phyloP scores from a whole-genome alignment of 306 rosid species.

The Prunus mira region DNA sequence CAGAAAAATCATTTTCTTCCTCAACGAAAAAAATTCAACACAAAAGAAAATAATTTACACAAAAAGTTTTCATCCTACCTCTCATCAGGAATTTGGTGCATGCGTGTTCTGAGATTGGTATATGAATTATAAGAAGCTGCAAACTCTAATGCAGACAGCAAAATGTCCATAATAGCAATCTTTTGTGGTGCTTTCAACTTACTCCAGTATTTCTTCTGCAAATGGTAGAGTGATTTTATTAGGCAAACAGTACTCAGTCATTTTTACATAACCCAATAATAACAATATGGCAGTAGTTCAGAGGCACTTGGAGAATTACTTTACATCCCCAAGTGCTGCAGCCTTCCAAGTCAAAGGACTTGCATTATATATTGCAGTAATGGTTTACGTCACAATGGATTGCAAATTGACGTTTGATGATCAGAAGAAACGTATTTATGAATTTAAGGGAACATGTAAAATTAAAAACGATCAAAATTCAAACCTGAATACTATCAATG shows the following conservation, averaged over 20 bases:
- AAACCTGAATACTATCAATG: conserved; percentile 92
- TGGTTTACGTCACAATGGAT: background rate
- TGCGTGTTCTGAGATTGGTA: conserved; percentile 78
- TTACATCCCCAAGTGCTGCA: background rate
- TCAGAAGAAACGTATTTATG: background rate
- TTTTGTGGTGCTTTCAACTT: conserved; percentile 71
- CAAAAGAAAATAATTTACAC: background rate
- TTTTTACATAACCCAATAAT: conserved; percentile 4
- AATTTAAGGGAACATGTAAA: background rate
- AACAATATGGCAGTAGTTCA: background rate
- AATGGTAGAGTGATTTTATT: conserved; percentile 21
- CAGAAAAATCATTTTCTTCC: conserved; percentile 1
- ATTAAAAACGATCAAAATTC: conserved; percentile 14
- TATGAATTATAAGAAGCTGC: conserved; percentile 92
- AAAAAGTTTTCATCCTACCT: conserved; percentile 44
- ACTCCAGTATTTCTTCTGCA: conserved; percentile 94
- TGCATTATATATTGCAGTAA: conserved; percentile 4
- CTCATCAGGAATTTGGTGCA: conserved; percentile 81
- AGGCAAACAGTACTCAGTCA: conserved; percentile 16
- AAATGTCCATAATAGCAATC: conserved; percentile 75
- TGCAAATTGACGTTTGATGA: conserved; percentile 2
- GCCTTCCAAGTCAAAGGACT: conserved; percentile 3
- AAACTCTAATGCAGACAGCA: conserved; percentile 80
- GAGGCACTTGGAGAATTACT: background rate
- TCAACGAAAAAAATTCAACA: conserved; percentile 16